Base-by-base conservation (phyloP, 306 rosid genomes). In the Fragaria ananassa region DNA sequence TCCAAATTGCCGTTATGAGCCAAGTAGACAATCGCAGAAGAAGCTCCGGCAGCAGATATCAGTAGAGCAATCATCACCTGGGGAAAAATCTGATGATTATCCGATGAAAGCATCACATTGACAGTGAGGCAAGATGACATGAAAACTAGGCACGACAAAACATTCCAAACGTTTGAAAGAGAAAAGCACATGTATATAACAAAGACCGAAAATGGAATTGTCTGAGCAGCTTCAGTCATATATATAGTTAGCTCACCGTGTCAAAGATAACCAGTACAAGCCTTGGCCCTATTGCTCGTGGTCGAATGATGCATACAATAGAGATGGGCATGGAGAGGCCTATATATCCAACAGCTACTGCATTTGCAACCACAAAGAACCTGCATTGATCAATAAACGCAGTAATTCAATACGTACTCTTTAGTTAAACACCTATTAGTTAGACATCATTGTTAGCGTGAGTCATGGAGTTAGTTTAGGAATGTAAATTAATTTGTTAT, bases 1-100 rank as follows among this genome's bases (percentile, higher is more conserved):
- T 88, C 82, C 78, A 67, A 44, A 74, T 89, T 90, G 56, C 96
- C 96, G 71, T 90, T 90, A 17, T 90, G 96, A 34, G 85, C 83
- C 58, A 86, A 82, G 86, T 86, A 88, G 68, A 81, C 74, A 34
- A 85, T 66, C 31, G 87, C 88, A n/a, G 91, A 66, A 7, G 89
- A 84, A 56, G 91, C 58, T 9, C 87, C 85, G 18, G 91, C 91
- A n/a, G 85, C 86, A 35, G 86, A 78, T 34, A 78, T 67, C 5
- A 81, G 75, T 2, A 86, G 70, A 25, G 86, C 85, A 81, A 79
- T 72, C 83, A 83, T 74, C 49, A 83, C 74, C 92, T 88, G 76
- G 82, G 70, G 68, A 31, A 62, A 31, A 62, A 62, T 31, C 18
- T 11, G 35, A 29, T 31, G 42, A 60, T 27, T 60, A 21, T 60